Percentiles rank a stretch among this genome's conserved stretches.
These are phyloP conservation scores for Colletotrichum brevisporum DNA, from an alignment of 2,329 filamentous ascomycete species.

Conservation along the genomic window DNA sequence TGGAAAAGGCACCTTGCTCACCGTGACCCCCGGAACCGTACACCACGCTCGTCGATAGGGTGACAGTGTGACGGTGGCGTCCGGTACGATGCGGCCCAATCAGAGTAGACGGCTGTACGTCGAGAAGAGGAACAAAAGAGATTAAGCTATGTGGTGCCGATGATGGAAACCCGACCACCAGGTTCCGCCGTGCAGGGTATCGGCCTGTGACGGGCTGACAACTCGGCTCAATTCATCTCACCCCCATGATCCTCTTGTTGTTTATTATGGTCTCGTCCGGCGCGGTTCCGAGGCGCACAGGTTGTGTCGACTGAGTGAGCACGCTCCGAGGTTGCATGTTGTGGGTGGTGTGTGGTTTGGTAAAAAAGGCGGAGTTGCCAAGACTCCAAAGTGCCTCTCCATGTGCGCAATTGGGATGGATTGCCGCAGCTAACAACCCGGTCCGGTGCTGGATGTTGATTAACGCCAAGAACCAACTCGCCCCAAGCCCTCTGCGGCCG, in stretches of 20 bases:
- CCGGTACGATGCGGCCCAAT: constrained; percentile 27
- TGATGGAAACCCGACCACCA: constrained; percentile 9
- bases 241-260: constrained; percentile 7
- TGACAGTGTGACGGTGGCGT: constrained; percentile 9
- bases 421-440: constrained; percentile 29
- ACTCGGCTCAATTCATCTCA: not conserved
- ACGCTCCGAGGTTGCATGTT: not conserved
- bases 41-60: not conserved
- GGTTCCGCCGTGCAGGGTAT: constrained; percentile 8
- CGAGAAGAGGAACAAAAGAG: not conserved
- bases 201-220: not conserved
- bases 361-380: constrained; percentile 34
- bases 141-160: constrained; percentile 20
- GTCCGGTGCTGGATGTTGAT: constrained; percentile 36
- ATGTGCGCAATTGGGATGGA: constrained; percentile 28
- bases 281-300: not conserved
- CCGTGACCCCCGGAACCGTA: not conserved
- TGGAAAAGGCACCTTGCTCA: not conserved
- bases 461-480: constrained; percentile 31
- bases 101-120: not conserved
- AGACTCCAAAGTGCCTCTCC: constrained; percentile 24
- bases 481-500: constrained; percentile 1
- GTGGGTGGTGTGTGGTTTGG: constrained; percentile 16
- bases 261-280: not conserved
- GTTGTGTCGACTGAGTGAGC: not conserved